Evolutionary conservation across 257 asterid species (phyloP).

Genomic region (Nicotiana otophora): DNA sequence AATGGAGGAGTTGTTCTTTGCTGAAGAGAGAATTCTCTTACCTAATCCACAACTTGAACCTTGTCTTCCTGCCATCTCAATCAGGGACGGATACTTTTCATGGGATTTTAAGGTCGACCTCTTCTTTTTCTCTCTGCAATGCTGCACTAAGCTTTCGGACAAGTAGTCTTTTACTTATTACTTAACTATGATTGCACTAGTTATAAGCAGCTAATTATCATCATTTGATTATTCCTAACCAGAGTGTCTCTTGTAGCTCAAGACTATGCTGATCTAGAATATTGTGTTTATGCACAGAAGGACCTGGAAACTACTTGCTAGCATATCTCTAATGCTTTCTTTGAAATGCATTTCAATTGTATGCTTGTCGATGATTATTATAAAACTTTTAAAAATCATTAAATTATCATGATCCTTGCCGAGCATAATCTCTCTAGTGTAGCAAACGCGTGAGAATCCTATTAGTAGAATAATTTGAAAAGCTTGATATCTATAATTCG

Average conservation of each 20-base stretch:
- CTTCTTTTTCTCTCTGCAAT: background rate
- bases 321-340: background rate
- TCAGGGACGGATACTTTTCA: slow-evolving; percentile 60
- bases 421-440: background rate
- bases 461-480: background rate
- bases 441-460: background rate
- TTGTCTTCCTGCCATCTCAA: slow-evolving; percentile 66
- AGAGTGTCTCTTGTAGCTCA: background rate
- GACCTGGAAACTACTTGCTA: background rate
- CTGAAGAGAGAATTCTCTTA: slow-evolving; percentile 69
- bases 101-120: slow-evolving; percentile 71
- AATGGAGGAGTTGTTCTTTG: slow-evolving; percentile 68
- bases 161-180: background rate
- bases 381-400: background rate
- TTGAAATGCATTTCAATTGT: background rate
- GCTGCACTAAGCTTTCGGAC: background rate
- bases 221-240: background rate
- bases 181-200: background rate
- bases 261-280: background rate
- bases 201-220: background rate
- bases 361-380: background rate
- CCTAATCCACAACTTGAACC: slow-evolving; percentile 80
- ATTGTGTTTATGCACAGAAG: background rate
- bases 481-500: background rate
- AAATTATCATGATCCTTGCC: background rate